These are phyloP conservation scores for Spongispora temasekensis DNA, from an alignment of 1,284 basidiomycete genomes.

Conservation along the genomic window DNA sequence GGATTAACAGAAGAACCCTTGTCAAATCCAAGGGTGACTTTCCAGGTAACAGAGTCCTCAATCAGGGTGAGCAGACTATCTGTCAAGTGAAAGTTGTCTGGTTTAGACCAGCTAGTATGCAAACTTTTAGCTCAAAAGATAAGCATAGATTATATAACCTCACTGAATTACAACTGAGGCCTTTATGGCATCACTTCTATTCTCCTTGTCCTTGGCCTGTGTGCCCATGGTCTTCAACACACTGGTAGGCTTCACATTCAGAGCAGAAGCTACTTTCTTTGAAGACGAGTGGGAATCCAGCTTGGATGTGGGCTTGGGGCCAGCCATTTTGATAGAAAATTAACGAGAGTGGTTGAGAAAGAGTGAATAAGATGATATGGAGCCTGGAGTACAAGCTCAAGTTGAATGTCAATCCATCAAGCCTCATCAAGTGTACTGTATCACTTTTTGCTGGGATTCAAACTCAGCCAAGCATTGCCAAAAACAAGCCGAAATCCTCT, in stretches of 20 bases:
- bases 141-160: neutral
- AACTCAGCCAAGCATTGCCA: too few species aligned
- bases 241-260: neutral
- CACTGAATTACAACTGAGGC: neutral
- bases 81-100: too few species aligned
- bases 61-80: neutral
- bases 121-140: neutral
- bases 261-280: neutral
- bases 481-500: too few species aligned
- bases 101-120: neutral
- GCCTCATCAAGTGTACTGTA: too few species aligned
- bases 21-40: neutral
- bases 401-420: too few species aligned
- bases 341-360: neutral
- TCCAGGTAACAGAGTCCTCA: neutral
- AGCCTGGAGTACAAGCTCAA: too few species aligned
- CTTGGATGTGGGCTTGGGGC: neutral
- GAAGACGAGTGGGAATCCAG: neutral
- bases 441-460: too few species aligned
- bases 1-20: neutral
- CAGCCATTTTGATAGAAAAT: neutral
- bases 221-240: neutral
- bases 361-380: neutral
- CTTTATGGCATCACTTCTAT: neutral
- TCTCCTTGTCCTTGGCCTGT: neutral